phyloP scores from a whole-genome alignment of 2,329 filamentous ascomycete species.

The Fusarium ramigenum region DNA sequence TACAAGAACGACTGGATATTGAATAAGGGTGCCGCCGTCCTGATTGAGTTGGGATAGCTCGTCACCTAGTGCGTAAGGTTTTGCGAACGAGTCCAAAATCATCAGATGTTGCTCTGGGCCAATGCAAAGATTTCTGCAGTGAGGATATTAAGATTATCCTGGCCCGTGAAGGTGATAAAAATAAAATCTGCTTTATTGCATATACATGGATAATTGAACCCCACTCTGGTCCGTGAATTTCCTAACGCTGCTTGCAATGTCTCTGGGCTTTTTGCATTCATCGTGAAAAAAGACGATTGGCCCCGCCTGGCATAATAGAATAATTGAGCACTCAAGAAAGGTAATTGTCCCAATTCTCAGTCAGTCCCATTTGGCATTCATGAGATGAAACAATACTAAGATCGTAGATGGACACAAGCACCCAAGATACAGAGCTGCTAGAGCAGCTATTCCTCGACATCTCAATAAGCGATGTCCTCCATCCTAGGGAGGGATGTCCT shows the following conservation, averaged over 20 bases:
- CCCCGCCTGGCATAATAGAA: too few species aligned
- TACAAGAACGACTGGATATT: too few species aligned
- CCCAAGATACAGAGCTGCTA: not conserved
- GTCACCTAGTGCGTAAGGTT: too few species aligned
- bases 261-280: not conserved
- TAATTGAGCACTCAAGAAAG: too few species aligned
- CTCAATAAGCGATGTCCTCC: not conserved
- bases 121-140: not conserved
- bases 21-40: too few species aligned
- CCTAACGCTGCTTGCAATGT: not conserved
- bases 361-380: too few species aligned
- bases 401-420: not conserved
- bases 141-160: not conserved
- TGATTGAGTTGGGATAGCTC: too few species aligned
- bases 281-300: too few species aligned
- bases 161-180: not conserved
- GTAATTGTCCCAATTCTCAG: too few species aligned
- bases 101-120: not conserved
- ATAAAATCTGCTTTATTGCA: not conserved
- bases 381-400: not conserved
- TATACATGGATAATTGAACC: not conserved
- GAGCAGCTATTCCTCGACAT: not conserved
- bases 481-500: not conserved
- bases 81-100: too few species aligned
- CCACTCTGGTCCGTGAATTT: not conserved